A percentile compares a stretch with the other conserved stretches of the same genome.
Evolutionary conservation across 1,139 yeast species (phyloP).

Genomic region (Protomyces inouyei): DNA sequence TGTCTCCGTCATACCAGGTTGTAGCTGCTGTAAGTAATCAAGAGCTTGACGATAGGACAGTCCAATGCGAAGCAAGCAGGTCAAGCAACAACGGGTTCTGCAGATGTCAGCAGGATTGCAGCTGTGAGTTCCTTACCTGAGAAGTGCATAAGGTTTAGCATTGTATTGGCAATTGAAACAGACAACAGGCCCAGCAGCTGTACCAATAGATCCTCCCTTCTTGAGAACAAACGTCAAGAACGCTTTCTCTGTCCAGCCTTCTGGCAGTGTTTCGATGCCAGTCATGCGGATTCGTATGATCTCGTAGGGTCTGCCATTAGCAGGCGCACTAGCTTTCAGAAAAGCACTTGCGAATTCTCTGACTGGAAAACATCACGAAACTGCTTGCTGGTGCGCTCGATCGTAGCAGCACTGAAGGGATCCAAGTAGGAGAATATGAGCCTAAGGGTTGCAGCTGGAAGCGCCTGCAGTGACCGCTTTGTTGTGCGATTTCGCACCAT

Average conservation of each 20-base stretch:
- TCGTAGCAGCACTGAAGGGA: neutral
- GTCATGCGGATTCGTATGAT: neutral
- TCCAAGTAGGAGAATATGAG: conserved; percentile 47
- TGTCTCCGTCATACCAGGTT: neutral
- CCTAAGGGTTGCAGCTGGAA: conserved; percentile 43
- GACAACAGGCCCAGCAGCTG: too few species aligned
- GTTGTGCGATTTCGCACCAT: conserved; percentile 42
- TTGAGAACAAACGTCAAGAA: neutral
- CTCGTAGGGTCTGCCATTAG: neutral
- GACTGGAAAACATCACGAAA: neutral
- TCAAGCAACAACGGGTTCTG: too few species aligned
- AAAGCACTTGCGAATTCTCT: neutral
- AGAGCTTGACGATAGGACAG: too few species aligned
- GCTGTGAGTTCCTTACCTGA: neutral
- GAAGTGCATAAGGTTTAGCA: neutral
- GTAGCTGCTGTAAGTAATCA: too few species aligned
- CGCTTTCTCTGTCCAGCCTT: neutral
- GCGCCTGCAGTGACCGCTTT: conserved; percentile 45
- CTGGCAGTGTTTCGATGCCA: neutral
- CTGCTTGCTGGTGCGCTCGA: neutral
- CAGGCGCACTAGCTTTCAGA: neutral
- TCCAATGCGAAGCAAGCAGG: too few species aligned
- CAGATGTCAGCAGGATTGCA: too few species aligned
- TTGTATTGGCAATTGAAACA: too few species aligned
- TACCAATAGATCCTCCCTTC: too few species aligned